A percentile compares a stretch with the other conserved stretches of the same genome.
These are phyloP conservation scores for Morella rubra DNA, from an alignment of 306 rosid species.

Conservation along the genomic window DNA sequence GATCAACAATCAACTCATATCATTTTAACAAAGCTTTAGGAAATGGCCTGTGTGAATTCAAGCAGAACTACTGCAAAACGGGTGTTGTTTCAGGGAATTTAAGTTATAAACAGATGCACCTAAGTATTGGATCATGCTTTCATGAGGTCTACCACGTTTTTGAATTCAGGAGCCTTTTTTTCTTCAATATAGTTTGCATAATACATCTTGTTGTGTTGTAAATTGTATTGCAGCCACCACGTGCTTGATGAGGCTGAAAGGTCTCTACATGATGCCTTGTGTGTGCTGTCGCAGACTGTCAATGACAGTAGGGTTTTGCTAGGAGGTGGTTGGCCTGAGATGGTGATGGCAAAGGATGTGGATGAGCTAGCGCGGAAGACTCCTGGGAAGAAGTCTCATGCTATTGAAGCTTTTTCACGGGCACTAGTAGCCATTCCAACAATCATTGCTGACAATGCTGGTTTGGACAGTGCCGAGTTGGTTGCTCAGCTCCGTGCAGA, in stretches of 20 bases:
- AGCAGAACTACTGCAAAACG: background rate
- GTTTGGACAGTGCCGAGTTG: slow-evolving; percentile 97
- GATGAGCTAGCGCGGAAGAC: slow-evolving; percentile 90
- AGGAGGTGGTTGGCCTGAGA: slow-evolving; percentile 99
- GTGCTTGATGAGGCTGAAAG: slow-evolving; percentile 98
- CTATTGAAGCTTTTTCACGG: slow-evolving; percentile 90
- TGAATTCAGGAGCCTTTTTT: background rate
- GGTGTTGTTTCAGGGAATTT: background rate
- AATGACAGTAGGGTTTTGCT: slow-evolving; percentile 91
- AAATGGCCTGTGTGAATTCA: background rate
- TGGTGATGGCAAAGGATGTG: slow-evolving; percentile 91
- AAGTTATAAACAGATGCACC: background rate
- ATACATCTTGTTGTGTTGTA: background rate
- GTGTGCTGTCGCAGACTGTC: slow-evolving; percentile 93
- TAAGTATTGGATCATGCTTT: background rate
- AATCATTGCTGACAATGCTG: slow-evolving; percentile 95
- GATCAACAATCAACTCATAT: background rate
- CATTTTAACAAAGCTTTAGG: background rate
- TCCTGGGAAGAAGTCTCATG: slow-evolving; percentile 94
- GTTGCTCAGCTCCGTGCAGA: slow-evolving; percentile 93
- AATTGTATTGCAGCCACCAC: slow-evolving; percentile 67
- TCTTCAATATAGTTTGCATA: background rate
- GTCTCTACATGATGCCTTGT: slow-evolving; percentile 96
- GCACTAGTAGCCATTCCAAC: slow-evolving; percentile 90
- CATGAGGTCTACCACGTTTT: background rate